Percentiles rank a stretch among this genome's conserved stretches.
These are phyloP conservation scores for Flaveria linearis DNA, from an alignment of 129 eudicot genomes.

Conservation along the genomic window DNA sequence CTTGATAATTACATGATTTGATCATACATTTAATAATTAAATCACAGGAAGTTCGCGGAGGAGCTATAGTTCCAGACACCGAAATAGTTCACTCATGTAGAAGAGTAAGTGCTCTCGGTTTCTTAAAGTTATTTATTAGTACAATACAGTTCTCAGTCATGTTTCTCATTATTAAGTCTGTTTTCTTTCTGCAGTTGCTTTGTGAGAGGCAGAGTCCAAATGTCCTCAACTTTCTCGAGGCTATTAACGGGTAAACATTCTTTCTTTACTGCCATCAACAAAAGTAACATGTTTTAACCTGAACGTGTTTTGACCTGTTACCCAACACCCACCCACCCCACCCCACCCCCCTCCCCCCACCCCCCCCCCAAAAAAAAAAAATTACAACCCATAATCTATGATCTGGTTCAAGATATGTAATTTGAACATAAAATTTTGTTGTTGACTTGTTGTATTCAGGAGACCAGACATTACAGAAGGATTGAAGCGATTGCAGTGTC, in stretches of 20 bases:
- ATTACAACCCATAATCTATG: background rate
- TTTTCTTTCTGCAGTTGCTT: constrained; percentile 63
- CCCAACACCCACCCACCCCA: background rate
- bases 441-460: constrained; percentile 43
- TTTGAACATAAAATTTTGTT: background rate
- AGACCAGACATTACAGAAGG: constrained; percentile 80
- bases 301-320: background rate
- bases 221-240: constrained; percentile 77
- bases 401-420: background rate
- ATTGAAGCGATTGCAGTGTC: constrained; percentile 64
- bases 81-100: constrained; percentile 78
- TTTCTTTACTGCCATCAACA: background rate
- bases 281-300: background rate
- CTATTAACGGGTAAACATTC: constrained; percentile 60
- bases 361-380: too few relatives aligned
- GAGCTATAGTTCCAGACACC: constrained; percentile 71
- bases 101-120: constrained; percentile 50
- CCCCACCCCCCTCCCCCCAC: too few relatives aligned
- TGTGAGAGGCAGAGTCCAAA: constrained; percentile 84
- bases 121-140: background rate
- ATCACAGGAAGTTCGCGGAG: constrained; percentile 83
- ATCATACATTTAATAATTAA: constrained; percentile 4
- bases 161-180: constrained; percentile 10
- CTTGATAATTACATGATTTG: constrained; percentile 22
- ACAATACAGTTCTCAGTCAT: background rate